Conservation (phyloP, 805 yeast species). For the Limtongia smithiae region DNA sequence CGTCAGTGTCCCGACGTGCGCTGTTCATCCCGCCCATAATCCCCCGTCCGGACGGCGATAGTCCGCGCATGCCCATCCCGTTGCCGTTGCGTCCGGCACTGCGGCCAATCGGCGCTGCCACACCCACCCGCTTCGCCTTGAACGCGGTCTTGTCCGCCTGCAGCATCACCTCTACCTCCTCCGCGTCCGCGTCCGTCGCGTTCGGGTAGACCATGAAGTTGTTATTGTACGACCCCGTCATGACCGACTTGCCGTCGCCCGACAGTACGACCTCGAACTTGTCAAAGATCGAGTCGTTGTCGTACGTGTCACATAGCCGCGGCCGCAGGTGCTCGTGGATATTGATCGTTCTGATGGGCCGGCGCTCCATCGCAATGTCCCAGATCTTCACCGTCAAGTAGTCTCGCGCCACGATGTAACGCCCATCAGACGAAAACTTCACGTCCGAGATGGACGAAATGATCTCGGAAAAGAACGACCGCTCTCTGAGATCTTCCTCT, state of each 20-base stretch:
- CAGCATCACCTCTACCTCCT: conserved; percentile 64
- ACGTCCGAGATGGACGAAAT: conserved; percentile 92
- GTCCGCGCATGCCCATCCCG: conserved; percentile 30
- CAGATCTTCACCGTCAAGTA: conserved; percentile 96
- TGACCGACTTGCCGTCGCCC: conserved; percentile 86
- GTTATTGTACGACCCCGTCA: conserved; percentile 97
- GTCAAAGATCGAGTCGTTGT: conserved; percentile 96
- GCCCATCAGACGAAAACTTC: conserved; percentile 85
- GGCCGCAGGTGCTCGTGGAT: conserved; percentile 94
- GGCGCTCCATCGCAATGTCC: conserved; percentile 96
- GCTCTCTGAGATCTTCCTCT: conserved; percentile 84
- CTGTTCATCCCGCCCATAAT: conserved; percentile 44
- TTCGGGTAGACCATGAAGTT: conserved; percentile 96
- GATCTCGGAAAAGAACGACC: conserved; percentile 95
- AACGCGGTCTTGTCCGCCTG: conserved; percentile 98
- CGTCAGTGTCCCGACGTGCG: conserved; percentile 59
- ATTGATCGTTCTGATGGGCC: conserved; percentile 89
- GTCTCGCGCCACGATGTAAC: conserved; percentile 94
- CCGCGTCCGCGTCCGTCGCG: conserved; percentile 37
- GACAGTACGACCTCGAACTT: conserved; percentile 94
- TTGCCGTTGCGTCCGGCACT: conserved; percentile 34
- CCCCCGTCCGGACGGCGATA: conserved; percentile 27
- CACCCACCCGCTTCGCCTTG: conserved; percentile 66
- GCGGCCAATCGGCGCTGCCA: conserved; percentile 45
- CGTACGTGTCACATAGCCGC: conserved; percentile 93